Base-by-base conservation (phyloP, 2,329 filamentous ascomycete genomes). In the Aspergillus piperis region DNA sequence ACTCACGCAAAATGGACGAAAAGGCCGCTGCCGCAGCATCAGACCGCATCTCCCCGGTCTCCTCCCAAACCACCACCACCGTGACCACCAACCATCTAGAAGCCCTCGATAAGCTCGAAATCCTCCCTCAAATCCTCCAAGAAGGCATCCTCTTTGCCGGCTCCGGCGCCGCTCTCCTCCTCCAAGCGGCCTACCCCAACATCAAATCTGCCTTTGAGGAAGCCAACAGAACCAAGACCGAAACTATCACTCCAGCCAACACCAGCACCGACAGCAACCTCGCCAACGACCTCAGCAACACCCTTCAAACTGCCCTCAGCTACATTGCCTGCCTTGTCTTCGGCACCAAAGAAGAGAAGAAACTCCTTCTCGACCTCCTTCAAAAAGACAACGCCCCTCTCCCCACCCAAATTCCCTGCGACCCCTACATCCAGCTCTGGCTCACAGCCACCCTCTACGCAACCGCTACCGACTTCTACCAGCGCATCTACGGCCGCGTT, bases 131-230 rank as follows among this genome's bases (percentile, higher is more conserved):
- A 25, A 75, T 76, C 32, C 69, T 75, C 2, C 68, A 69, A 52
- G 73, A 76, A 55, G 74, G 74, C 3, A 74, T 75, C 25, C 58
- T 75, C 48, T 73, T 76, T 51, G 70, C 73, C 0, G 74, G 72
- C n/a, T 69, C 70, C 0, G 73, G 73, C 2, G 70, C 73, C 8
- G 70, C 73, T 2, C 64, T 76, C 3, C 66, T 76, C 3, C 66
- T 76, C 1, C 73, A 75, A 61, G 74, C 74, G 30, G 71, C 74
- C 3, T 59, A 71, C 25, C 73, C 71, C 17, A 60, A 60, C 38
- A 58, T 65, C 54, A 59, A 53, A 19, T 39, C 56, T 21, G 44
- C 54, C 48, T 60, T 48, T 42, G 50, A 57, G n/a, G 68, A 63
- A 25, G 68, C 68, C 60, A 61, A 64, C 7, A 56, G 5, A 44